phyloP scores from a whole-genome alignment of 75 land plant genomes.

The Selaginella tamariscina region DNA sequence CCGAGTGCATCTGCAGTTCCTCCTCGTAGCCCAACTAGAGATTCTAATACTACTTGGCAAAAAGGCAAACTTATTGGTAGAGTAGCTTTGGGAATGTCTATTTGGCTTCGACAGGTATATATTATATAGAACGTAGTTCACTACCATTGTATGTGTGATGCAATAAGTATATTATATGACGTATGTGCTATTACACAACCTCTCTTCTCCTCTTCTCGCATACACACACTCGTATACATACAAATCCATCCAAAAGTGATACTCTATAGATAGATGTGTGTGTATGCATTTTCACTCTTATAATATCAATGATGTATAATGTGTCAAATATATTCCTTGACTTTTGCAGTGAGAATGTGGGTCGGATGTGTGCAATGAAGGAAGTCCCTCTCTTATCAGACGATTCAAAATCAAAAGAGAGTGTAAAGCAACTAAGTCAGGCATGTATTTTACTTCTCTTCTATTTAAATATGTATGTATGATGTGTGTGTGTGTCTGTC shows the following conservation, averaged over 20 bases:
- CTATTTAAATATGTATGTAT: no score
- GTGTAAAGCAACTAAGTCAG: conserved; percentile 77
- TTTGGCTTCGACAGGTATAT: conserved; percentile 43
- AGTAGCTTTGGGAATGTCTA: conserved; percentile 61
- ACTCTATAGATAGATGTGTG: no score
- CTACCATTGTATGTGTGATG: no score
- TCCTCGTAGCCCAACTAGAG: conserved; percentile 2
- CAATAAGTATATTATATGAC: no score
- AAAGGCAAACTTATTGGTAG: conserved; percentile 36
- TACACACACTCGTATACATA: no score
- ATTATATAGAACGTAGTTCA: background rate
- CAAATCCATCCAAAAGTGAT: no score
- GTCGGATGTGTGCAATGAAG: conserved; percentile 6
- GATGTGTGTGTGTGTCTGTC: no score
- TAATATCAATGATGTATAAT: background rate
- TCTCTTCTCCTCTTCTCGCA: no score
- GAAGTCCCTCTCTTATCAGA: conserved; percentile 7
- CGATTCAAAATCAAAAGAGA: conserved; percentile 34
- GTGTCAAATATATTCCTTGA: no score
- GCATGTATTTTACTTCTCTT: conserved; percentile 18
- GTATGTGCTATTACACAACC: no score
- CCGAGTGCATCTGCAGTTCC: conserved; percentile 35
- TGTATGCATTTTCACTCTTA: no score
- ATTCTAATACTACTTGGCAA: conserved; percentile 40
- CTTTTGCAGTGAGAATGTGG: conserved; percentile 4